Evolutionary conservation across 495 filamentous ascomycete genomes (phyloP).

Genomic region (Daldinia vernicosa): DNA sequence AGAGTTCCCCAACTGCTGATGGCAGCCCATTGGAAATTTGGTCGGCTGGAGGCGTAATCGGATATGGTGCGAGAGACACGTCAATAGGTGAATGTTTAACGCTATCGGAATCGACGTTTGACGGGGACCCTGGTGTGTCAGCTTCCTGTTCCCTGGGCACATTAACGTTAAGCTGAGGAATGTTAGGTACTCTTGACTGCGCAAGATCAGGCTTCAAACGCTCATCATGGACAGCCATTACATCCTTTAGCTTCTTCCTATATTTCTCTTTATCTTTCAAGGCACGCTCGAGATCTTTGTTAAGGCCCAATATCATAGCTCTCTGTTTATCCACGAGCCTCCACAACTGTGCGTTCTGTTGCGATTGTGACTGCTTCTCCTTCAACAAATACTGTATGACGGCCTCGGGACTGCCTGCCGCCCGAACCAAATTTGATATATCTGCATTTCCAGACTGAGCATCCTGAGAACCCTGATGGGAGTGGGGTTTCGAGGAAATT

Average conservation of each 20-base stretch:
- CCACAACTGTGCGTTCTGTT: slow-evolving; percentile 95
- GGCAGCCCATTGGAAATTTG: slow-evolving; percentile 42
- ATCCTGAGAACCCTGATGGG: slow-evolving; percentile 71
- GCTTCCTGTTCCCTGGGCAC: slow-evolving; percentile 46
- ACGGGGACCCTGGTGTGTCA: slow-evolving; percentile 54
- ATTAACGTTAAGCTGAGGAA: slow-evolving; percentile 37
- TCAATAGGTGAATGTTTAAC: slow-evolving; percentile 61
- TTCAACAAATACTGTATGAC: slow-evolving; percentile 88
- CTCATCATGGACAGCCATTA: slow-evolving; percentile 51
- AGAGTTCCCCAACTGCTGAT: slow-evolving; percentile 52
- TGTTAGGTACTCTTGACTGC: slow-evolving; percentile 16
- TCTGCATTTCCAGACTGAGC: slow-evolving; percentile 62
- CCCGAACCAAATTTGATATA: slow-evolving; percentile 75
- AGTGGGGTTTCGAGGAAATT: slow-evolving; percentile 72
- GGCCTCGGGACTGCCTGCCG: slow-evolving; percentile 89
- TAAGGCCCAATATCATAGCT: slow-evolving; percentile 89
- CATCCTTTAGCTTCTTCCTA: slow-evolving; percentile 86
- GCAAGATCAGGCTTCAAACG: slow-evolving; percentile 26
- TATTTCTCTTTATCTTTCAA: slow-evolving; percentile 96
- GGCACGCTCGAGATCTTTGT: slow-evolving; percentile 91
- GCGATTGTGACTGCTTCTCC: slow-evolving; percentile 86
- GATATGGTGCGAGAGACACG: slow-evolving; percentile 63
- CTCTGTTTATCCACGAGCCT: slow-evolving; percentile 95
- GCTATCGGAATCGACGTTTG: slow-evolving; percentile 52
- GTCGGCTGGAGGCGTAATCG: slow-evolving; percentile 63